These are phyloP conservation scores for Mucor saturninus DNA, from an alignment of 371 early-diverging fungal species.

Conservation along the genomic window DNA sequence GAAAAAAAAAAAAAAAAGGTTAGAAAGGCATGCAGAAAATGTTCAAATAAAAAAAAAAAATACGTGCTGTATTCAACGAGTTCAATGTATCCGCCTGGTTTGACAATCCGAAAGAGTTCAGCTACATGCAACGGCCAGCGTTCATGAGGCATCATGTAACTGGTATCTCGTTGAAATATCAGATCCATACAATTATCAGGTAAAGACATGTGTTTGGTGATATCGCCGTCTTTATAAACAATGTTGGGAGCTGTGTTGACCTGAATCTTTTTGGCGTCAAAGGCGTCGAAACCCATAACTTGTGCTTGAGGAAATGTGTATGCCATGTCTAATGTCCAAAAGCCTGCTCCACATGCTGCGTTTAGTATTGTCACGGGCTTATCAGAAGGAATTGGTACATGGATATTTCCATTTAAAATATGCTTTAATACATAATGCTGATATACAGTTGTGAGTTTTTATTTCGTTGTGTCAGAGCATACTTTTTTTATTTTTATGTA, in stretches of 20 bases:
- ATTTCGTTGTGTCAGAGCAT: not conserved
- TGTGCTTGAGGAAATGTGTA: conserved; percentile 30
- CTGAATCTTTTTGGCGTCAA: conserved; percentile 21
- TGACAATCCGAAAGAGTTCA: conserved; percentile 52
- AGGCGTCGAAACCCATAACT: conserved; percentile 30
- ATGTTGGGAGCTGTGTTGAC: conserved; percentile 20
- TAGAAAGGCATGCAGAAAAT: too few relatives aligned
- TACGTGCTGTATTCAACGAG: conserved; percentile 47
- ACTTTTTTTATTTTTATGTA: conserved; percentile 1
- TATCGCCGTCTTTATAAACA: conserved; percentile 32
- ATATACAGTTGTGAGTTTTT: too few relatives aligned
- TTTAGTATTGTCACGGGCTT: conserved; percentile 18
- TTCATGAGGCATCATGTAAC: conserved; percentile 43
- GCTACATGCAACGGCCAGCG: conserved; percentile 44
- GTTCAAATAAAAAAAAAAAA: too few relatives aligned
- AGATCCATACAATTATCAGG: conserved; percentile 57
- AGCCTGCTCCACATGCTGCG: conserved; percentile 31
- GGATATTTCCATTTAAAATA: conserved; percentile 29
- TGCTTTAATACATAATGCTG: conserved; percentile 38
- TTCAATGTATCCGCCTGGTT: conserved; percentile 60
- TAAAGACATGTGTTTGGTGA: conserved; percentile 26
- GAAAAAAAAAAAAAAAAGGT: too few relatives aligned
- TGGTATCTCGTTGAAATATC: conserved; percentile 60
- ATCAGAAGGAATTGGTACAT: conserved; percentile 21
- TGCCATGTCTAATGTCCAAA: conserved; percentile 39